phyloP scores from a whole-genome alignment of 78 protist species.

The slime mould (Dictyostelium discoideum) region dicty_2.7 NC_007090.3:5141001-5141500 shows the following conservation, averaged over 20 bases:
- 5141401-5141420: slow-evolving; percentile 41
- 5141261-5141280: neutral
- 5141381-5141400: slow-evolving; percentile 28
- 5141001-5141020: neutral
- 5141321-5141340: slow-evolving; percentile 36
- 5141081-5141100: slow-evolving; percentile 5
- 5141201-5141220: slow-evolving; percentile 41
- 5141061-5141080: neutral
- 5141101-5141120: slow-evolving; percentile 27
- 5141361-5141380: neutral
- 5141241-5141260: neutral
- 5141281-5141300: neutral
- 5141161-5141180: slow-evolving; percentile 45
- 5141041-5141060: neutral
- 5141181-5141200: slow-evolving; percentile 1
- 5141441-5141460: slow-evolving; percentile 8
- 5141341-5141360: slow-evolving; percentile 40
- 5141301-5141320: neutral
- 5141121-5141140: slow-evolving; percentile 42
- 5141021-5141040: neutral
- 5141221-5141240: slow-evolving; percentile 1
- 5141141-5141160: slow-evolving; percentile 38
- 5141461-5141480: slow-evolving; percentile 31
- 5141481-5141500: neutral
- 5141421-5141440: neutral